A percentile compares a stretch with the other conserved stretches of the same genome.
Conservation (phyloP, 345 rosid species). For the Erysimum cheiranthoides region DNA sequence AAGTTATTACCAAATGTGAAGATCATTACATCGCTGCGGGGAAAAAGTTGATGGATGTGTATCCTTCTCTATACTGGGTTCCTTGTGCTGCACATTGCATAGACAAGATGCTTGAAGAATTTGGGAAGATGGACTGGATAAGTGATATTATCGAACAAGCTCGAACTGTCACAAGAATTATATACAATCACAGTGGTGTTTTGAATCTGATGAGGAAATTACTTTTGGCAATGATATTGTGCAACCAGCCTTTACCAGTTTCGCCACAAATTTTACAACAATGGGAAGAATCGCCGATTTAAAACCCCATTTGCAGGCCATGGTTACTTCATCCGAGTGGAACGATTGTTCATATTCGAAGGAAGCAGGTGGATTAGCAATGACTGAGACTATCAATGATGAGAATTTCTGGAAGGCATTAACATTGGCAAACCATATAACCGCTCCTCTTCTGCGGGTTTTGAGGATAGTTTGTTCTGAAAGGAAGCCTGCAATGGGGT, state of each 20-base stretch:
- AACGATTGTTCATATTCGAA: slow-evolving; percentile 68
- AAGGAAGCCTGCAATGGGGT: slow-evolving; percentile 88
- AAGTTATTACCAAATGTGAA: slow-evolving; percentile 77
- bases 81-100: slow-evolving; percentile 80
- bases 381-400: slow-evolving; percentile 67
- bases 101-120: slow-evolving; percentile 80
- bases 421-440: slow-evolving; percentile 55
- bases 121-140: slow-evolving; percentile 62
- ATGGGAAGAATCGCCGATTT: slow-evolving; percentile 64
- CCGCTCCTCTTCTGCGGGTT: slow-evolving; percentile 71
- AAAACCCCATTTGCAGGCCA: slow-evolving; percentile 68
- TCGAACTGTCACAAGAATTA: slow-evolving; percentile 72
- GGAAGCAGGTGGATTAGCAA: slow-evolving; percentile 71
- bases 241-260: slow-evolving; percentile 60
- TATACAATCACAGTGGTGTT: slow-evolving; percentile 72
- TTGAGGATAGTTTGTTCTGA: slow-evolving; percentile 59
- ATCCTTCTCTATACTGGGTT: slow-evolving; percentile 84
- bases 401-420: slow-evolving; percentile 84
- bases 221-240: slow-evolving; percentile 78
- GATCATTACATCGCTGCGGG: slow-evolving; percentile 66
- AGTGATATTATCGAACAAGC: slow-evolving; percentile 72
- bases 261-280: slow-evolving; percentile 74
- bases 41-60: slow-evolving; percentile 63
- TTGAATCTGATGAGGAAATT: slow-evolving; percentile 78
- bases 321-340: slow-evolving; percentile 95